Percentiles rank a stretch among this genome's conserved stretches.
phyloP scores from a whole-genome alignment of 2,329 filamentous ascomycete genomes.

The Epichloe aotearoae region DNA sequence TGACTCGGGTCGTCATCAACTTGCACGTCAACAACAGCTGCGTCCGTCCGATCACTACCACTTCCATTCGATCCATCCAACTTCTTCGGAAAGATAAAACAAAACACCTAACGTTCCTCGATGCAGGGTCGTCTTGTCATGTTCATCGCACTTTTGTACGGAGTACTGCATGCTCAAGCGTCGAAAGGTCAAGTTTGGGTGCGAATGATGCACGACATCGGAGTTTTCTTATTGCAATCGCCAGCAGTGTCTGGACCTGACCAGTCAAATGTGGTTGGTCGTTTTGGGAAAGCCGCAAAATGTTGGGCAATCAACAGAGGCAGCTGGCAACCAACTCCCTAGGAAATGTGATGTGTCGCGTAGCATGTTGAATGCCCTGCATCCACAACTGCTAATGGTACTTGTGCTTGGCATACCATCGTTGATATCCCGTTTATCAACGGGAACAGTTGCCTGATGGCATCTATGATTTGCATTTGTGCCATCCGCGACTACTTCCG shows the following conservation, averaged over 20 bases:
- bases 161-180: neutral
- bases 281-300: neutral
- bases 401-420: no score
- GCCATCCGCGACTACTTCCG: neutral
- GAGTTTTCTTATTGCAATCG: neutral
- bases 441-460: no score
- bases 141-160: neutral
- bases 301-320: neutral
- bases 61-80: no score
- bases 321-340: neutral
- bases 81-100: neutral
- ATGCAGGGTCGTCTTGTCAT: neutral
- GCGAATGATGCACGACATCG: constrained; percentile 1
- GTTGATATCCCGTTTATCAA: no score
- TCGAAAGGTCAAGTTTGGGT: neutral
- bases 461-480: no score
- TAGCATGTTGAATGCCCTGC: no score
- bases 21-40: no score
- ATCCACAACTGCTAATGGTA: no score
- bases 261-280: neutral
- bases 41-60: no score
- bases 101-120: neutral
- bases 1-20: no score
- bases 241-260: neutral
- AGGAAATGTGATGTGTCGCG: neutral